Conservation (phyloP, 768 basidiomycete genomes). For the Lactifluus piperatus region DNA sequence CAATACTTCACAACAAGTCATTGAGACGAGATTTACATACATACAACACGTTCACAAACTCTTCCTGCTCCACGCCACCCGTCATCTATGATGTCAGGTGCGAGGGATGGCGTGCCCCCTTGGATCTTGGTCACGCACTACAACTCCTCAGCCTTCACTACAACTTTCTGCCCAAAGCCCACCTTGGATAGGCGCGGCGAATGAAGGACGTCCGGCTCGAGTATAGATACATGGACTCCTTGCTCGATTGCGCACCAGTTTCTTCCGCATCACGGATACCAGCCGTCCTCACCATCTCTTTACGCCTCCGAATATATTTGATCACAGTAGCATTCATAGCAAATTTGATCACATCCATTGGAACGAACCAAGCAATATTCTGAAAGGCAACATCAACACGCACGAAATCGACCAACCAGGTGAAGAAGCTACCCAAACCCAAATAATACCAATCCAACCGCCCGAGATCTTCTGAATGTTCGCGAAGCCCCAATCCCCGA, state of each 20-base stretch:
- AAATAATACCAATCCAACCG: constrained; percentile 95
- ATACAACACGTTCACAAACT: no score
- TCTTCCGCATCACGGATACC: constrained; percentile 27
- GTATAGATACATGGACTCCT: constrained; percentile 84
- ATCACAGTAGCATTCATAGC: constrained; percentile 96
- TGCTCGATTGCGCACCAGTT: constrained; percentile 72
- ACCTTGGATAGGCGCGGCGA: constrained; percentile 67
- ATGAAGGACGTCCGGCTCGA: constrained; percentile 94
- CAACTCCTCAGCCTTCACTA: constrained; percentile 79
- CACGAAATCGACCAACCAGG: not conserved
- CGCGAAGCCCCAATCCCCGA: no score
- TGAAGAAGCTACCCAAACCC: constrained; percentile 67
- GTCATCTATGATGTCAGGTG: constrained; percentile 32
- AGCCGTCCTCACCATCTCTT: constrained; percentile 29
- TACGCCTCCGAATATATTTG: constrained; percentile 68
- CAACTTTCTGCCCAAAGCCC: no score
- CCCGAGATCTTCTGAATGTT: constrained; percentile 72
- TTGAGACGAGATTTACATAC: no score
- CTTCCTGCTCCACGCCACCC: constrained; percentile 1
- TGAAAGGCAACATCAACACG: no score
- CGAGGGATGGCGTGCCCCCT: constrained; percentile 72
- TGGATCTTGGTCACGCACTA: no score
- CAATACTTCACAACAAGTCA: no score
- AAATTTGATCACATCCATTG: constrained; percentile 86
- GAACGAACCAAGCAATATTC: no score